A percentile compares a stretch with the other conserved stretches of the same genome.
phyloP scores from a whole-genome alignment of 345 rosid species.

The Rhodamnia rubescens region DNA sequence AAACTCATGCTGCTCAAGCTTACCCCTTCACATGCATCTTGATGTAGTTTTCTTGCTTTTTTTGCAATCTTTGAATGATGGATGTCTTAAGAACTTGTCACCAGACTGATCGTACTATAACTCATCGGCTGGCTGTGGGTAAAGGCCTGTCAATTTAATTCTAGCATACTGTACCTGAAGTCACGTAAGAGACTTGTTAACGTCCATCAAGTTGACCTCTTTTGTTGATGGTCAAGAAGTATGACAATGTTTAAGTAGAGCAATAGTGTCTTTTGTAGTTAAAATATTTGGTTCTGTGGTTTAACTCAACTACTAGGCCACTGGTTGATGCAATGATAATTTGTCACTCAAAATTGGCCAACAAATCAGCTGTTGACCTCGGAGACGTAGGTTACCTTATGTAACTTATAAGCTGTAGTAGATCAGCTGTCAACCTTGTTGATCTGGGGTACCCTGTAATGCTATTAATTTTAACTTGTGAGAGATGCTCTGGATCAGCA shows the following conservation, averaged over 20 bases:
- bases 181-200: not conserved
- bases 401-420: not conserved
- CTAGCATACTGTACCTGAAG: not conserved
- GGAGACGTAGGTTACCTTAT: not conserved
- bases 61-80: not conserved
- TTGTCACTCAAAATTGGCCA: not conserved
- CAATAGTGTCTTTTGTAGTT: not conserved
- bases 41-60: not conserved
- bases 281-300: not conserved
- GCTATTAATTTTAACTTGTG: not conserved
- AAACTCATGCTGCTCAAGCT: not conserved
- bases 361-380: not conserved
- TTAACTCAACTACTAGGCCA: not conserved
- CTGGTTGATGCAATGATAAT: not conserved
- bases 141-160: not conserved
- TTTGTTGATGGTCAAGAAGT: not conserved
- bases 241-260: not conserved
- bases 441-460: not conserved
- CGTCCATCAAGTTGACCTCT: not conserved
- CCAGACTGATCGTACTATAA: not conserved
- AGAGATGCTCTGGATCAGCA: not conserved
- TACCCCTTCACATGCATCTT: not conserved
- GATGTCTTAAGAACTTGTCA: not conserved
- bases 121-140: not conserved
- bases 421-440: not conserved